Evolutionary conservation across 225 moss, liverwort and hornwort genomes (phyloP), one percentile per base, ranked within the genome.

Genomic region (Thuidium tamariscinum): DNA sequence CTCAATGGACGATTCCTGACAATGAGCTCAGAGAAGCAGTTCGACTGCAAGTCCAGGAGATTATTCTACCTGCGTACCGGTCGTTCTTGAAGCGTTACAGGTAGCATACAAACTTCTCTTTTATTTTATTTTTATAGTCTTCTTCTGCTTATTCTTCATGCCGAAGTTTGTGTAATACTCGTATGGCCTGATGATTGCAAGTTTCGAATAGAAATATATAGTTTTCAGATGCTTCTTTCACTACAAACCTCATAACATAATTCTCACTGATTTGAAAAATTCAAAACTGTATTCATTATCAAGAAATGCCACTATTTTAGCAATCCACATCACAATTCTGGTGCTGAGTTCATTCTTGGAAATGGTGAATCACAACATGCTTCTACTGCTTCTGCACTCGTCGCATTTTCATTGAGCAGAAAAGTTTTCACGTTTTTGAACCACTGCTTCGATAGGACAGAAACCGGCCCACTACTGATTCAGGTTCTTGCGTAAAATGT

Each of bases 1-100:
- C 93, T 32, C 97, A 96, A 86, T 97, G 97, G 97, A 95, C 96
- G 36, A 95, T 97, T 72, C 91, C 94, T 74, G 97, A 97, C 86
- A 90, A 85, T 86, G 97, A 97, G 86, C 95, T 96, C 74, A 88
- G 92, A 67, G 97, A 97, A 61, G 95, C 95, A 44, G 95, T 97
- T 34, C 94, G 97, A 42, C 89, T 97, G 74, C 93, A 93, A 91
- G 95, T 96, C 73, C 96, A 95, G 83, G 97, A 97, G 96, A 91
- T 95, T 27, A 86, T 97, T 84, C 80, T 97, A 64, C 96, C 97
- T 84, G 97, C 97, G 8, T 97, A 97, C 83, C 93, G 97, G 34
- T 93, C 92, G 23, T 97, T 97, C 86, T 87, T 96, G 74, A 96
- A 97, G 88, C 93, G 96, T 64, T 93, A 94, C 91, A 95, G 91